These are phyloP conservation scores for Ustilago loliicola DNA, from an alignment of 1,284 basidiomycete species.

Conservation along the genomic window DNA sequence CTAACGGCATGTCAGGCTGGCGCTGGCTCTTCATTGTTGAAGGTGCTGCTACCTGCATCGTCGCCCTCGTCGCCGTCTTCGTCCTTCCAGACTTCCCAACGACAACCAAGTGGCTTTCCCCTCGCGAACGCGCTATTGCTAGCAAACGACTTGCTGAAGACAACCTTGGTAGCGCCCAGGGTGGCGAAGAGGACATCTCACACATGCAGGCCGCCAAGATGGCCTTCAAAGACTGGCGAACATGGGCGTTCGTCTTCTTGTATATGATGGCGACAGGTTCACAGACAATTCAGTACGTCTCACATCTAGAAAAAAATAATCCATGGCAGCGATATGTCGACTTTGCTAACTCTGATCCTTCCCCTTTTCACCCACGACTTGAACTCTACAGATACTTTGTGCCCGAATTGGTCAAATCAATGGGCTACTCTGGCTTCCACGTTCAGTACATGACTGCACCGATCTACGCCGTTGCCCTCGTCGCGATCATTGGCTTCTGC, in stretches of 20 bases:
- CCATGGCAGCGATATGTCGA: no score
- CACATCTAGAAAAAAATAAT: no score
- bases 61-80: conserved; percentile 26
- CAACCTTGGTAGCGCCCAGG: conserved; percentile 17
- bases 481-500: conserved; percentile 46
- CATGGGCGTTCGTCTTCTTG: conserved; percentile 68
- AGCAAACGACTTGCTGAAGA: conserved; percentile 26
- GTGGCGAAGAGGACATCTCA: conserved; percentile 32
- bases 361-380: no score
- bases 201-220: conserved; percentile 71
- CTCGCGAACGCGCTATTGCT: conserved; percentile 28
- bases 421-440: conserved; percentile 59
- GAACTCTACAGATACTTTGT: conserved; percentile 54
- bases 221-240: conserved; percentile 70
- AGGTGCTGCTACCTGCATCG: conserved; percentile 28
- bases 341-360: no score
- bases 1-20: conserved; percentile 32
- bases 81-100: conserved; percentile 43
- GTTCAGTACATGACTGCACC: conserved; percentile 40
- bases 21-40: conserved; percentile 47
- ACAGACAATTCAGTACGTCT: conserved; percentile 16
- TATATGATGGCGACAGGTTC: conserved; percentile 70
- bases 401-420: conserved; percentile 42
- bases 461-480: conserved; percentile 35
- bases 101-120: conserved; percentile 41